These are phyloP conservation scores for Suzukiozyma palmioleophila DNA, from an alignment of 1,139 yeast genomes.

Conservation along the genomic window DNA sequence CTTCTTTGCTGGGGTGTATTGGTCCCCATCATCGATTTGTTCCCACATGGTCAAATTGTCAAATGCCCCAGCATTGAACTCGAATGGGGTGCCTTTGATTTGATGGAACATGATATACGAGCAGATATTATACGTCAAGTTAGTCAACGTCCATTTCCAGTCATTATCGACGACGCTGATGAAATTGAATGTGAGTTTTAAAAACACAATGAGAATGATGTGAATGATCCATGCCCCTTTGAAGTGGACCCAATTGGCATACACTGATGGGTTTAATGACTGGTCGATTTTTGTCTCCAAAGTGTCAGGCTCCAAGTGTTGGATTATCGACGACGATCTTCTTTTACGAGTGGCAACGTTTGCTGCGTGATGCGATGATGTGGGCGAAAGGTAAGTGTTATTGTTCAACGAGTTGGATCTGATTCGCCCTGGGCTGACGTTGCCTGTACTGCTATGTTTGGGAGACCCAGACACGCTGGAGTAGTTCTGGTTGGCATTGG, in stretches of 20 bases:
- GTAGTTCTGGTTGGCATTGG: background rate
- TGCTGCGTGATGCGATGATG: slow-evolving; percentile 22
- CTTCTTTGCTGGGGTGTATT: slow-evolving; percentile 94
- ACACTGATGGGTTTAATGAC: slow-evolving; percentile 79
- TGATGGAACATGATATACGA: slow-evolving; percentile 95
- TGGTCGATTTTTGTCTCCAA: slow-evolving; percentile 92
- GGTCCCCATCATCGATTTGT: slow-evolving; percentile 95
- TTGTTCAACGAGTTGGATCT: slow-evolving; percentile 2
- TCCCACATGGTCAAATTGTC: slow-evolving; percentile 99
- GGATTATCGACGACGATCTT: slow-evolving; percentile 54
- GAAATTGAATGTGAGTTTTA: slow-evolving; percentile 74
- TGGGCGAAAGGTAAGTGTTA: slow-evolving; percentile 16
- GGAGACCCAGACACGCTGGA: background rate
- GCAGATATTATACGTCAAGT: slow-evolving; percentile 84
- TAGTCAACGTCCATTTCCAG: slow-evolving; percentile 92
- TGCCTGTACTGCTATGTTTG: slow-evolving; percentile 2
- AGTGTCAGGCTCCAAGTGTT: slow-evolving; percentile 89
- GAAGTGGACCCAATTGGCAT: slow-evolving; percentile 94
- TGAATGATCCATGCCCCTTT: slow-evolving; percentile 97
- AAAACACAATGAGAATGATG: slow-evolving; percentile 68
- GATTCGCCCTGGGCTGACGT: slow-evolving; percentile 1
- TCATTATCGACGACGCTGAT: slow-evolving; percentile 69
- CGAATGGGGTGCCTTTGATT: slow-evolving; percentile 95
- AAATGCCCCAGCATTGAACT: slow-evolving; percentile 93
- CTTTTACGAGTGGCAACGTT: slow-evolving; percentile 35